phyloP scores from a whole-genome alignment of 768 basidiomycete species.

The Tulasnella sp. region DNA sequence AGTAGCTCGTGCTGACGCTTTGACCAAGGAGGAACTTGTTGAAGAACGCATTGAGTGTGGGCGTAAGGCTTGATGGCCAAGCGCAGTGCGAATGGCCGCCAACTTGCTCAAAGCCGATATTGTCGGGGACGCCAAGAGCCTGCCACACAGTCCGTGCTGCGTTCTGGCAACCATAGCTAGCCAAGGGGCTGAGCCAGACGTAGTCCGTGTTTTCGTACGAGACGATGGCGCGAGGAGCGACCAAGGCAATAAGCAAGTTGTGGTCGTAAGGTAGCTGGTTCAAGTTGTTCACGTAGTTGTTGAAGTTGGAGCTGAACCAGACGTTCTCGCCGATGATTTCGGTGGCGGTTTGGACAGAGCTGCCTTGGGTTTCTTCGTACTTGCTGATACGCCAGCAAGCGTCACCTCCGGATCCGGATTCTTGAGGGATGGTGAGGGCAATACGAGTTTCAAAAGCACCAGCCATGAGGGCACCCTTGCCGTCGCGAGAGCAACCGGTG shows the following conservation, averaged over 20 bases:
- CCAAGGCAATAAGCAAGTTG: slow-evolving; percentile 47
- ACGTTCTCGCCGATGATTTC: slow-evolving; percentile 57
- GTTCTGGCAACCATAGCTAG: slow-evolving; percentile 45
- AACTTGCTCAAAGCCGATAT: slow-evolving; percentile 48
- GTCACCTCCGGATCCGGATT: slow-evolving; percentile 55
- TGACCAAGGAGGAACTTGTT: slow-evolving; percentile 48
- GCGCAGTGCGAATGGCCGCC: slow-evolving; percentile 50
- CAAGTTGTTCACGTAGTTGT: slow-evolving; percentile 41
- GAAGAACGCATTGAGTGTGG: slow-evolving; percentile 46
- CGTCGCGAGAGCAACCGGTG: slow-evolving; percentile 53
- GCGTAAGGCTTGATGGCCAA: slow-evolving; percentile 43
- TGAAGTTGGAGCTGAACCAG: slow-evolving; percentile 50
- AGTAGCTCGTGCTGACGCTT: slow-evolving; percentile 39
- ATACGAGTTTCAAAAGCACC: slow-evolving; percentile 54
- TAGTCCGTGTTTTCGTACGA: slow-evolving; percentile 50
- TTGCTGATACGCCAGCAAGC: slow-evolving; percentile 56
- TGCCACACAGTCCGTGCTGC: slow-evolving; percentile 45
- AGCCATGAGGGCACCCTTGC: slow-evolving; percentile 53
- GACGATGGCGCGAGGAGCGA: slow-evolving; percentile 49
- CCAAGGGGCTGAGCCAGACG: slow-evolving; percentile 49
- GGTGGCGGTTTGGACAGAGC: slow-evolving; percentile 44
- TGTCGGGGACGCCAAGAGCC: slow-evolving; percentile 41
- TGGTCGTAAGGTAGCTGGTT: slow-evolving; percentile 50
- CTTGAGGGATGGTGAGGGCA: slow-evolving; percentile 53
- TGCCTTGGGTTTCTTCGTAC: slow-evolving; percentile 39